phyloP scores from a whole-genome alignment of 768 basidiomycete species.

The Trametes gibbosa region DNA sequence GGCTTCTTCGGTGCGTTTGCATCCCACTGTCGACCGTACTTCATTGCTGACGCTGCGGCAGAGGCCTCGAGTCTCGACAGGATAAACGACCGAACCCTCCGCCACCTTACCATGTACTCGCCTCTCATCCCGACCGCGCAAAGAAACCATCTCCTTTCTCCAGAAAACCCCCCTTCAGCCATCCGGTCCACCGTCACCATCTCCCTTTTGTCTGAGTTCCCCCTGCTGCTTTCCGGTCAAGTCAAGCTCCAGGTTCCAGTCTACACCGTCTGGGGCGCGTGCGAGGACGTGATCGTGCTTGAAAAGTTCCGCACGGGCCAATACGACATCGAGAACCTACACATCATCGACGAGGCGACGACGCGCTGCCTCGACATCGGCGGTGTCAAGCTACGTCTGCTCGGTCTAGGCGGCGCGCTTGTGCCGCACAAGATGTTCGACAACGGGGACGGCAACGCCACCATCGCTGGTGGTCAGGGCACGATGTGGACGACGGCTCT shows the following conservation, averaged over 20 bases:
- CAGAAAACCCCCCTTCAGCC: constrained; percentile 61
- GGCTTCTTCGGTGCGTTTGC: constrained; percentile 81
- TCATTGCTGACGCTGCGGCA: constrained; percentile 30
- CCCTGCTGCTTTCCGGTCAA: constrained; percentile 83
- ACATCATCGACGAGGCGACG: constrained; percentile 93
- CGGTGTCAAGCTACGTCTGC: constrained; percentile 87
- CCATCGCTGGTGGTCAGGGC: constrained; percentile 97
- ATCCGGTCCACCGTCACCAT: constrained; percentile 77
- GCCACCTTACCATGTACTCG: constrained; percentile 95
- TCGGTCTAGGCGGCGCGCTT: constrained; percentile 95
- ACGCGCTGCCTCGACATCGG: constrained; percentile 89
- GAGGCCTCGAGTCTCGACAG: constrained; percentile 78
- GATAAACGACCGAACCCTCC: constrained; percentile 93
- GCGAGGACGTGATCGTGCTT: constrained; percentile 90
- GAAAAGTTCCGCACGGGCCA: constrained; percentile 88
- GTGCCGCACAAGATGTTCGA: constrained; percentile 95
- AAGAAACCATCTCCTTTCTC: constrained; percentile 70
- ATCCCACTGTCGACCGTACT: neutral
- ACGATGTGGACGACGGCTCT: constrained; percentile 99
- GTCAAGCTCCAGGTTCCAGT: constrained; percentile 92
- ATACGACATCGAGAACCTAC: constrained; percentile 86
- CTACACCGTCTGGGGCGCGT: constrained; percentile 96
- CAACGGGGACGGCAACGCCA: constrained; percentile 90
- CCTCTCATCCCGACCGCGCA: constrained; percentile 86
- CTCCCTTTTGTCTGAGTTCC: constrained; percentile 89